phyloP scores from a whole-genome alignment of 306 rosid genomes.

The Trifolium dubium region DNA sequence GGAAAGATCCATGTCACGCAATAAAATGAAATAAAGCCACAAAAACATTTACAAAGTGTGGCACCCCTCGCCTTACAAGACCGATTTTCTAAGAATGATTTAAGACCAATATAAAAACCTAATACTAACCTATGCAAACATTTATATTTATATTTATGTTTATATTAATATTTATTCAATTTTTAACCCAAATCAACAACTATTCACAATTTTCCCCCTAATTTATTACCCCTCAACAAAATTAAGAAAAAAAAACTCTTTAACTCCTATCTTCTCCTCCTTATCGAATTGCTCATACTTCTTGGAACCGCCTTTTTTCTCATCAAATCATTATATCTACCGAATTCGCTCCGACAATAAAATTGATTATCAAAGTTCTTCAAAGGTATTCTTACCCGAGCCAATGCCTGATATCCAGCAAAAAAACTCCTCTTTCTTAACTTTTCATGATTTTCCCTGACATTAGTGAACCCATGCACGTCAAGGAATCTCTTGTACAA shows the following conservation, averaged over 20 bases:
- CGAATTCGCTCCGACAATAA: conserved; percentile 27
- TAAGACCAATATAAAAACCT: neutral
- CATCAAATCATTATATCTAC: conserved; percentile 5
- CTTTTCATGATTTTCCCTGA: conserved; percentile 59
- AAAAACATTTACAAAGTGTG: neutral
- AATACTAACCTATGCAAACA: conserved; percentile 1
- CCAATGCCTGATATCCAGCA: conserved; percentile 96
- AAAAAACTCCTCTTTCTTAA: conserved; percentile 84
- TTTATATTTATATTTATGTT: conserved; percentile 3
- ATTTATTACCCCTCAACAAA: conserved; percentile 9
- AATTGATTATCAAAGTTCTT: conserved; percentile 29
- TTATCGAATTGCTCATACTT: conserved; percentile 4
- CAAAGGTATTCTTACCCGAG: conserved; percentile 67
- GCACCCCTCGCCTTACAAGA: neutral
- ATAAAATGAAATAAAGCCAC: neutral
- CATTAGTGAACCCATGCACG: conserved; percentile 82
- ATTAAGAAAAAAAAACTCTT: conserved; percentile 6
- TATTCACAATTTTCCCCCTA: neutral
- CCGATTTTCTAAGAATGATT: neutral
- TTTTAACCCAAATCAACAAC: conserved; percentile 7
- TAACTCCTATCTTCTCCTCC: conserved; percentile 18
- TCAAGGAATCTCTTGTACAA: conserved; percentile 91
- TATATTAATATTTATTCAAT: neutral
- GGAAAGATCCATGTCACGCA: neutral
- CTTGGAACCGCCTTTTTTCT: conserved; percentile 11